phyloP scores from a whole-genome alignment of 23 red algal genomes.

The Gracilariopsis chorda region DNA sequence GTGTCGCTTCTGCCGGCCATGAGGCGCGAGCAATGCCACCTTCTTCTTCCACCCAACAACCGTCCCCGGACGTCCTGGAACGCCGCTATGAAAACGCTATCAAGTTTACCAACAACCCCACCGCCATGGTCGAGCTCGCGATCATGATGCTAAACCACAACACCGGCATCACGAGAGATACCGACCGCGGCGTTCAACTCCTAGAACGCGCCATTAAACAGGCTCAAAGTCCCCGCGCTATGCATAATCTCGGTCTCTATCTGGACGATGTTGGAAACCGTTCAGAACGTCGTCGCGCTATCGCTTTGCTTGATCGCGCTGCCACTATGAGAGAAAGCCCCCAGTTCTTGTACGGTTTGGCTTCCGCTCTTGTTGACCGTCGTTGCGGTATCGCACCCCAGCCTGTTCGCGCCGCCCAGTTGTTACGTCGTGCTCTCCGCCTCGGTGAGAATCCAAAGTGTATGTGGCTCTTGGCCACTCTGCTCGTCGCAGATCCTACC shows the following conservation, averaged over 20 bases:
- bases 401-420: not conserved
- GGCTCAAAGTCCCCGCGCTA: not conserved
- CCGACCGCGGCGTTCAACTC: not conserved
- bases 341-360: not conserved
- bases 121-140: not conserved
- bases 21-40: too few relatives aligned
- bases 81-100: not conserved
- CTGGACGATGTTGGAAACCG: not conserved
- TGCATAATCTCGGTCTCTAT: not conserved
- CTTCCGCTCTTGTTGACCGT: not conserved
- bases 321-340: not conserved
- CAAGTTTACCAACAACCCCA: not conserved
- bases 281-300: not conserved
- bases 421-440: not conserved
- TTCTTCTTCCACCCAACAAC: too few relatives aligned
- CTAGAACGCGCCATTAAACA: not conserved
- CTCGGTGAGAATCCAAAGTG: not conserved
- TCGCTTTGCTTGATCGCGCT: not conserved
- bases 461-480: not conserved
- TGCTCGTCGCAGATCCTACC: not conserved
- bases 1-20: too few relatives aligned
- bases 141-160: not conserved
- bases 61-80: too few relatives aligned
- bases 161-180: not conserved
- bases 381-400: not conserved